A percentile compares a stretch with the other conserved stretches of the same genome.
phyloP scores from a whole-genome alignment of 805 yeast species.

The Ogataea pilisensis region DNA sequence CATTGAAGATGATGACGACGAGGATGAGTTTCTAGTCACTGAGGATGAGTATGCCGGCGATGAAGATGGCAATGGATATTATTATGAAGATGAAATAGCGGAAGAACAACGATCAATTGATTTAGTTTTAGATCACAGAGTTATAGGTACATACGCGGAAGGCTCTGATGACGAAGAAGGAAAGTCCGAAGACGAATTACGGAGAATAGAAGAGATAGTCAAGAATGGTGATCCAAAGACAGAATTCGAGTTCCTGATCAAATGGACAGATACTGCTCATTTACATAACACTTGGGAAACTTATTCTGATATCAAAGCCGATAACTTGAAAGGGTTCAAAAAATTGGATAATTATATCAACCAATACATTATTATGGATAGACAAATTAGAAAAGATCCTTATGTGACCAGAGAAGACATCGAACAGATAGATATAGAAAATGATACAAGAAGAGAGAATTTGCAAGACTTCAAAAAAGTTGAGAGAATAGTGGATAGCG shows the following conservation, averaged over 20 bases:
- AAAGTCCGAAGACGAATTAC: constrained; percentile 20
- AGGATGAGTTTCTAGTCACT: constrained; percentile 45
- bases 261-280: constrained; percentile 87
- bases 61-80: constrained; percentile 26
- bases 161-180: constrained; percentile 34
- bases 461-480: constrained; percentile 78
- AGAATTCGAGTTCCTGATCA: constrained; percentile 59
- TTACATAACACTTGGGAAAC: constrained; percentile 94
- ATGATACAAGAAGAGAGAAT: constrained; percentile 80
- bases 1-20: constrained; percentile 64
- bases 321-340: constrained; percentile 65
- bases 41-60: constrained; percentile 35
- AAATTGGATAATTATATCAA: constrained; percentile 87
- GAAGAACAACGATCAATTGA: constrained; percentile 28
- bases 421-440: constrained; percentile 89
- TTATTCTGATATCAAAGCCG: constrained; percentile 45
- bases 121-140: constrained; percentile 52
- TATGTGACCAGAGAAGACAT: constrained; percentile 84
- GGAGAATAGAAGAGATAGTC: constrained; percentile 15
- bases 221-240: constrained; percentile 45
- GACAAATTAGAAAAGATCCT: constrained; percentile 75
- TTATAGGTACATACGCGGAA: constrained; percentile 29
- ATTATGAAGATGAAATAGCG: constrained; percentile 20
- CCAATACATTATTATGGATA: constrained; percentile 67
- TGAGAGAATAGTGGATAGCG: constrained; percentile 85